Conservation (phyloP, 495 filamentous ascomycete species). For the Penicillium maclennaniae region DNA sequence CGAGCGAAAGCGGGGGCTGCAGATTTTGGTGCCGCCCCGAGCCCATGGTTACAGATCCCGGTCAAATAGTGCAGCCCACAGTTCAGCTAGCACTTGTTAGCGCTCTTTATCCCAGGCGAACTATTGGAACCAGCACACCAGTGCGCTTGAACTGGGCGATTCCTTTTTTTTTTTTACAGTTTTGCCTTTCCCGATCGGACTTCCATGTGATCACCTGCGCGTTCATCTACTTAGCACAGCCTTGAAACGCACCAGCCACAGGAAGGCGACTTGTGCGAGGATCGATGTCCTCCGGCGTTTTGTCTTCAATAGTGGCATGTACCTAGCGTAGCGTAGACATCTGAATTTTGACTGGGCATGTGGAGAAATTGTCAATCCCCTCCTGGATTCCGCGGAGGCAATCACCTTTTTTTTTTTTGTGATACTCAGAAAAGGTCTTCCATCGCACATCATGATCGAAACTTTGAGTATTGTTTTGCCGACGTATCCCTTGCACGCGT, state of each 20-base stretch:
- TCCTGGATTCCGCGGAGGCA: not conserved
- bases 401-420: not conserved
- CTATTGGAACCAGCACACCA: constrained; percentile 15
- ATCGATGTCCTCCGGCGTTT: not conserved
- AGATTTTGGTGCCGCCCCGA: constrained; percentile 1
- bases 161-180: not conserved
- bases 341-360: not conserved
- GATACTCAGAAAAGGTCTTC: not conserved
- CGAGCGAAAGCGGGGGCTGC: not conserved
- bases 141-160: constrained; percentile 8
- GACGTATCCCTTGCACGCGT: not conserved
- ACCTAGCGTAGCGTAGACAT: not conserved
- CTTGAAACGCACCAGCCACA: not conserved
- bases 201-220: not conserved
- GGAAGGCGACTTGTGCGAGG: too few relatives aligned
- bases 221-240: not conserved
- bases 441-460: too few relatives aligned
- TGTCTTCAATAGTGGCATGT: not conserved
- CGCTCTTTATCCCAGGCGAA: constrained; percentile 7
- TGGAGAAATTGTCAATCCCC: not conserved
- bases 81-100: constrained; percentile 9
- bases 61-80: constrained; percentile 21
- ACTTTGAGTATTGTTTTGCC: too few relatives aligned
- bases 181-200: not conserved
- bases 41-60: constrained; percentile 15